Percentiles rank a stretch among this genome's conserved stretches.
Evolutionary conservation across 768 basidiomycete genomes (phyloP).

Genomic region (Lactifluus pinguis): DNA sequence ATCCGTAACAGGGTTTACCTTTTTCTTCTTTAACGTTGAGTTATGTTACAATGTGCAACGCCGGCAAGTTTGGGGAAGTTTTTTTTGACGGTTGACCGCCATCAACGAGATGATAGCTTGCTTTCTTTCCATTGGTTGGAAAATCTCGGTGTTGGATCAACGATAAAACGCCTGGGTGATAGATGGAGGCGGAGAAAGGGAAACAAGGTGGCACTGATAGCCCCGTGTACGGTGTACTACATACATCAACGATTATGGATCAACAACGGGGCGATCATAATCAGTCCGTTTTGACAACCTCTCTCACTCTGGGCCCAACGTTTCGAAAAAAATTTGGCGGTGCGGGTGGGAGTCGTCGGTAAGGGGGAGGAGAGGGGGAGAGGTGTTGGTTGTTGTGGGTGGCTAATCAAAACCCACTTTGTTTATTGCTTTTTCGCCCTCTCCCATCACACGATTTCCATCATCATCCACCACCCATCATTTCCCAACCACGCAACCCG

Average conservation of each 20-base stretch:
- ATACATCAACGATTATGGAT: not conserved
- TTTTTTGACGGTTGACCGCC: not conserved
- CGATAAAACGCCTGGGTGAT: not conserved
- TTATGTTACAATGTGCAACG: not conserved
- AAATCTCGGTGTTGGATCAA: not conserved
- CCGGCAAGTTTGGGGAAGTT: too few relatives aligned
- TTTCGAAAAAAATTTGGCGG: not conserved
- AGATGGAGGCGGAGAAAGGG: not conserved
- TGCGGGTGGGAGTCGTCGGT: not conserved
- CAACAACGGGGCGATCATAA: not conserved
- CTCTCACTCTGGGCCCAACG: not conserved
- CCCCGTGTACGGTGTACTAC: not conserved
- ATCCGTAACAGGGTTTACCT: not conserved
- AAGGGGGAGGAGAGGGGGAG: not conserved
- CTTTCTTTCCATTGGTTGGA: not conserved
- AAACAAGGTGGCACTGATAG: not conserved
- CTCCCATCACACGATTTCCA: too few relatives aligned
- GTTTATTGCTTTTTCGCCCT: too few relatives aligned
- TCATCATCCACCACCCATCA: too few relatives aligned
- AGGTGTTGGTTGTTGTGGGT: not conserved
- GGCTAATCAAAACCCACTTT: too few relatives aligned
- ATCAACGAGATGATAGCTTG: not conserved
- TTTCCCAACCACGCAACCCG: too few relatives aligned
- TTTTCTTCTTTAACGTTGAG: not conserved
- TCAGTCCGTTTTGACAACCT: not conserved